Evolutionary conservation across 2,329 filamentous ascomycete genomes (phyloP).

Genomic region (Fusarium sororula): DNA sequence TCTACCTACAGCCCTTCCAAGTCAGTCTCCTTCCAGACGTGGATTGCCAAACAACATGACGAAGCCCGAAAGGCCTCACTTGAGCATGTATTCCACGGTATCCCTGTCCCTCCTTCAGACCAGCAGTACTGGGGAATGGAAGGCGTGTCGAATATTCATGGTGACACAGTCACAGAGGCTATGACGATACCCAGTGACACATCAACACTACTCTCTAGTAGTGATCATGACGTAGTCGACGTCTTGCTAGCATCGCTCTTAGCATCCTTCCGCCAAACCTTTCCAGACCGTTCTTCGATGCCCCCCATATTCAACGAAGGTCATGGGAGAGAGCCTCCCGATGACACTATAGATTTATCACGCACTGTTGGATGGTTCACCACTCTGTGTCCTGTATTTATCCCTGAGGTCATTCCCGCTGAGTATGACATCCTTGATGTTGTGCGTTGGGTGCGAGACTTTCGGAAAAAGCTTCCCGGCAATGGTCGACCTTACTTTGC

Average conservation of each 20-base stretch:
- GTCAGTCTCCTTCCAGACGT: constrained; percentile 38
- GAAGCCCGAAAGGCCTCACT: constrained; percentile 17
- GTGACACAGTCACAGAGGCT: constrained; percentile 7
- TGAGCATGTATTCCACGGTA: constrained; percentile 11
- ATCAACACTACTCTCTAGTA: background rate
- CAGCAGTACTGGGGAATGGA: constrained; percentile 40
- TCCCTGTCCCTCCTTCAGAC: constrained; percentile 19
- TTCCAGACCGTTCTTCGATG: constrained; percentile 36
- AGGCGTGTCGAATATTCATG: constrained; percentile 19
- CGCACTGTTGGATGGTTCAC: constrained; percentile 53
- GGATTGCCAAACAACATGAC: too few species aligned
- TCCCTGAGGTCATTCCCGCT: constrained; percentile 21
- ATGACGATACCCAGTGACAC: background rate
- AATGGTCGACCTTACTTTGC: constrained; percentile 38
- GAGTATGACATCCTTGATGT: constrained; percentile 24
- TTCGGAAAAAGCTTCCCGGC: constrained; percentile 27
- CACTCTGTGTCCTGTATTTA: constrained; percentile 32
- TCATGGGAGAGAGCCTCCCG: constrained; percentile 48
- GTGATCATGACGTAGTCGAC: constrained; percentile 44
- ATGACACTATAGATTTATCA: constrained; percentile 42
- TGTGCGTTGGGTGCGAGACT: constrained; percentile 34
- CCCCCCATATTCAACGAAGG: constrained; percentile 48
- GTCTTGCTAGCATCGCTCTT: constrained; percentile 45
- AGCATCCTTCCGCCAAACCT: constrained; percentile 40
- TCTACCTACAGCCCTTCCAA: constrained; percentile 38